phyloP scores from a whole-genome alignment of 2,329 filamentous ascomycete genomes.

The Aspergillus thermomutatus region DNA sequence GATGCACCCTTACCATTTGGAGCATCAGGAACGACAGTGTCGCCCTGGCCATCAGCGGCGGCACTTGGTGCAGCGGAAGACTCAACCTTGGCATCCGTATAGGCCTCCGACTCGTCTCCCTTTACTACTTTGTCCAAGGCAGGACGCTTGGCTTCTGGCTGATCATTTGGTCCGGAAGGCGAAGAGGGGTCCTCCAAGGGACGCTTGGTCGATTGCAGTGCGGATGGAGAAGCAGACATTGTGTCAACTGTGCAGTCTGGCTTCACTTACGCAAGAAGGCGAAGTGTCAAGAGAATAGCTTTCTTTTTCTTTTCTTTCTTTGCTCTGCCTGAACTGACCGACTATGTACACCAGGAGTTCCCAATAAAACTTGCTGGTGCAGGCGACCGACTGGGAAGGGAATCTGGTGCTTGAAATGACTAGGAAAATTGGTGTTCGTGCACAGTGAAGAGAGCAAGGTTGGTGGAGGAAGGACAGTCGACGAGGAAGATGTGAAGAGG shows the following conservation, averaged over 20 bases:
- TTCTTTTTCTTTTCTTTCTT: constrained; percentile 52
- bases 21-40: constrained; percentile 66
- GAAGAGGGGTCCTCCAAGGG: constrained; percentile 96
- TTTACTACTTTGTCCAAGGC: constrained; percentile 89
- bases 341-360: constrained; percentile 84
- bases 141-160: constrained; percentile 94
- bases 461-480: constrained; percentile 33
- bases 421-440: constrained; percentile 29
- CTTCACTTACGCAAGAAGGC: constrained; percentile 45
- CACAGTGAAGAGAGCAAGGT: constrained; percentile 33
- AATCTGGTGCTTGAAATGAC: constrained; percentile 37
- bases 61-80: constrained; percentile 17
- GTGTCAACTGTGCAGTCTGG: constrained; percentile 38
- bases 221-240: constrained; percentile 67
- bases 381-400: constrained; percentile 41
- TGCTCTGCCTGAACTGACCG: constrained; percentile 50
- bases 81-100: constrained; percentile 25
- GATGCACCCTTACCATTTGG: constrained; percentile 52
- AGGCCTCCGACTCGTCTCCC: constrained; percentile 48
- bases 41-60: constrained; percentile 50
- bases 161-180: constrained; percentile 83
- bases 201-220: constrained; percentile 65
- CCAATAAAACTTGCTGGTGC: constrained; percentile 93
- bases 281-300: constrained; percentile 42
- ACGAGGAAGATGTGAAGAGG: constrained; percentile 25